phyloP scores from a whole-genome alignment of 176 grass and related monocot species.

The Pontederia paniculata region DNA sequence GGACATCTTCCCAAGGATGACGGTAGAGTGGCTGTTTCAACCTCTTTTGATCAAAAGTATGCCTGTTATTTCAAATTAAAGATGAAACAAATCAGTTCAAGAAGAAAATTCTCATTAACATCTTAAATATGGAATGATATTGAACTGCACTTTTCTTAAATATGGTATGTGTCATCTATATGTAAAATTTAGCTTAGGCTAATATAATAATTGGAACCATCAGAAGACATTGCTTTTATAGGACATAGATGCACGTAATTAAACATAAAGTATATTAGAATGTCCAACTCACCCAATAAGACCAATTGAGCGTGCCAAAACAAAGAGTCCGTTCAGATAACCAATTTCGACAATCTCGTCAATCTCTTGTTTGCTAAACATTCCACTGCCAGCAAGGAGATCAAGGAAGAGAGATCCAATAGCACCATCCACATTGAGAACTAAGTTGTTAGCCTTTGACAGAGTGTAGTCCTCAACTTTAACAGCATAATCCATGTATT shows the following conservation, averaged over 20 bases:
- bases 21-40: constrained; percentile 6
- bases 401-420: constrained; percentile 86
- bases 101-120: neutral
- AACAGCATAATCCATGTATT: constrained; percentile 90
- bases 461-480: constrained; percentile 87
- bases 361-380: constrained; percentile 88
- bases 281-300: constrained; percentile 56
- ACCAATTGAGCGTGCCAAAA: constrained; percentile 83
- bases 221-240: neutral
- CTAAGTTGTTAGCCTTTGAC: constrained; percentile 60
- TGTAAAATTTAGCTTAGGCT: too few relatives aligned
- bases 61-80: neutral
- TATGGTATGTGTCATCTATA: too few relatives aligned
- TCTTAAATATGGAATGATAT: neutral
- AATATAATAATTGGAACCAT: neutral
- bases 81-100: neutral
- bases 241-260: neutral
- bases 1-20: constrained; percentile 10
- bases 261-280: neutral
- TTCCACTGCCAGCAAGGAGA: constrained; percentile 83
- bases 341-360: constrained; percentile 93
- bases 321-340: constrained; percentile 88
- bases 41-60: constrained; percentile 5
- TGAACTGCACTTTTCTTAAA: too few relatives aligned
- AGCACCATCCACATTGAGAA: constrained; percentile 42